Conservation (phyloP, 2,329 filamentous ascomycete species). For the Sarocladium brachiariae region DNA sequence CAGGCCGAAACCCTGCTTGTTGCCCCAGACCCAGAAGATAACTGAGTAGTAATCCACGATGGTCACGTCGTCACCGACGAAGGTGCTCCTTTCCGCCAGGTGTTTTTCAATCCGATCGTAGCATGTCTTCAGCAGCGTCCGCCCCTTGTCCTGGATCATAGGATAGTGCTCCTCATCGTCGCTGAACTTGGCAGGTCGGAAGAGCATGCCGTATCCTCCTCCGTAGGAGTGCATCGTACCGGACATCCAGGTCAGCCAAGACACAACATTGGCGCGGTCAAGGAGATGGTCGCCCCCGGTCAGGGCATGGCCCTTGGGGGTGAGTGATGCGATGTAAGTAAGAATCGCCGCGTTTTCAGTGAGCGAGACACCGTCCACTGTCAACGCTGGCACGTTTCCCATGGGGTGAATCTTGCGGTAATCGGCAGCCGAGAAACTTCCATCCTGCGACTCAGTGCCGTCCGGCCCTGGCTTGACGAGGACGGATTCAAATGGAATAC, state of each 20-base stretch:
- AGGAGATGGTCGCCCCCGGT: conserved; percentile 15
- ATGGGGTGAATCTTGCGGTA: conserved; percentile 24
- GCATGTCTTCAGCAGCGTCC: conserved; percentile 11
- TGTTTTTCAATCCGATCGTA: conserved; percentile 4
- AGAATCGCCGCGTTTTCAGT: conserved; percentile 27
- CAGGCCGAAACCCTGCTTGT: conserved; percentile 1
- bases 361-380: conserved; percentile 21
- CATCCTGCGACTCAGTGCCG: conserved; percentile 21
- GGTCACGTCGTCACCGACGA: conserved; percentile 9
- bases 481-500: conserved; percentile 18
- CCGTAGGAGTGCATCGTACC: conserved; percentile 24
- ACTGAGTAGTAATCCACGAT: conserved; percentile 6
- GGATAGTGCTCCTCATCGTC: conserved; percentile 14
- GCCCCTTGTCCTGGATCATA: conserved; percentile 14
- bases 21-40: conserved; percentile 8
- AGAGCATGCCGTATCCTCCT: conserved; percentile 16
- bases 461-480: conserved; percentile 15
- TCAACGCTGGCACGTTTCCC: conserved; percentile 25
- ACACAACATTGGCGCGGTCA: conserved; percentile 18
- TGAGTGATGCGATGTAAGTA: conserved; percentile 22
- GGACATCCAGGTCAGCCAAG: conserved; percentile 28
- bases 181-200: conserved; percentile 21
- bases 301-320: conserved; percentile 14
- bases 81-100: not conserved
- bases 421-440: conserved; percentile 21